phyloP scores from a whole-genome alignment of 2,329 filamentous ascomycete species.

The Fusarium phyllophilum region DNA sequence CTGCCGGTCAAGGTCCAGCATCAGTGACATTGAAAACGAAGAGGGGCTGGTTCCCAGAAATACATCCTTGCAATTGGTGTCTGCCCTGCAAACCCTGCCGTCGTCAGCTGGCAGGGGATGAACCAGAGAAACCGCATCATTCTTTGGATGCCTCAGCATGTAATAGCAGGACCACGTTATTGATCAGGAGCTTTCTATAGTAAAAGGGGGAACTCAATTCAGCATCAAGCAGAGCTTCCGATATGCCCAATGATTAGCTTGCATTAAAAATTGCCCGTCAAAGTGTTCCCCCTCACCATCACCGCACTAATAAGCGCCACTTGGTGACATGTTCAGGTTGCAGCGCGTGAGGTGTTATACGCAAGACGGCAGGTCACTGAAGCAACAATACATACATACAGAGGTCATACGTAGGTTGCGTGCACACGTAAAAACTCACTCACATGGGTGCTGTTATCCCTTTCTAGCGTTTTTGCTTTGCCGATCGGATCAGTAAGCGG shows the following conservation, averaged over 20 bases:
- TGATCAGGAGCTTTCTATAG: neutral
- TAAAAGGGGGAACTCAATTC: neutral
- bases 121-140: neutral
- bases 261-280: neutral
- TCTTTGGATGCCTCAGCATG: neutral
- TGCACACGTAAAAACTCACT: neutral
- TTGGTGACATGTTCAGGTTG: neutral
- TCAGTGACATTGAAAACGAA: neutral
- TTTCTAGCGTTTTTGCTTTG: neutral
- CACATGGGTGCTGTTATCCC: neutral
- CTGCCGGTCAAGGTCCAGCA: neutral
- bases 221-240: neutral
- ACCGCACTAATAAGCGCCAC: conserved; percentile 1
- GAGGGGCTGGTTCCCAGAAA: neutral
- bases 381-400: neutral
- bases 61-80: conserved; percentile 1
- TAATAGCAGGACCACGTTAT: neutral
- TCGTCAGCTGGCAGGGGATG: conserved; percentile 20
- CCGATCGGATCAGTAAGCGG: neutral
- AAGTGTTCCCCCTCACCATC: neutral
- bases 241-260: neutral
- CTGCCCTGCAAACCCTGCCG: neutral
- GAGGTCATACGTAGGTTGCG: neutral
- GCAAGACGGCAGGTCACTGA: neutral
- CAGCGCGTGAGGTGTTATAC: neutral